Percentiles rank a stretch among this genome's conserved stretches.
Evolutionary conservation across 495 filamentous ascomycete species (phyloP).

Genomic region (Xylona heveae): DNA sequence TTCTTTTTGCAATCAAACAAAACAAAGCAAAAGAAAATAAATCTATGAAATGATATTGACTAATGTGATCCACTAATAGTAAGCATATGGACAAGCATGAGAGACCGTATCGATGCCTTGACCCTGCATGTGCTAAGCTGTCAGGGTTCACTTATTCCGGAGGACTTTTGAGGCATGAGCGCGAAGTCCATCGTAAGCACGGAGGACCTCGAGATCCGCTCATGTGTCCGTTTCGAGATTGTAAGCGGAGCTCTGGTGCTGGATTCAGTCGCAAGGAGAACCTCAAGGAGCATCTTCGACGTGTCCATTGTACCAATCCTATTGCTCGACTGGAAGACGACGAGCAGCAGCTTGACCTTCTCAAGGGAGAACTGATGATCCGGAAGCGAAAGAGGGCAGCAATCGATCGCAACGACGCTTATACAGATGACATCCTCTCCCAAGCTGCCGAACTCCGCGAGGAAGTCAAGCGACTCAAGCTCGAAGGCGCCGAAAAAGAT

Average conservation of each 20-base stretch:
- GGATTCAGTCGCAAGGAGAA: conserved; percentile 80
- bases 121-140: conserved; percentile 62
- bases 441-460: no score
- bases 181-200: conserved; percentile 77
- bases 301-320: conserved; percentile 36
- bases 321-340: conserved; percentile 10
- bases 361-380: conserved; percentile 16
- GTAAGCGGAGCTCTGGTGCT: conserved; percentile 54
- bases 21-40: not conserved
- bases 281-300: conserved; percentile 65
- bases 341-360: conserved; percentile 12
- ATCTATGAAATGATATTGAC: conserved; percentile 12
- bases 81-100: conserved; percentile 98
- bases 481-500: no score
- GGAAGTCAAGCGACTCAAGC: no score
- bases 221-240: conserved; percentile 57
- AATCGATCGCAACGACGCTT: no score
- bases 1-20: not conserved
- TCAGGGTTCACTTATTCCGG: conserved; percentile 88
- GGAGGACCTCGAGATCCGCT: conserved; percentile 60
- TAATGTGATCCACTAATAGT: conserved; percentile 19
- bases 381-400: conserved; percentile 24
- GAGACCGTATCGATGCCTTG: conserved; percentile 64
- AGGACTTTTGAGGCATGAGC: conserved; percentile 67
- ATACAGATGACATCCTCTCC: no score